phyloP scores from a whole-genome alignment of 2,329 filamentous ascomycete species.

The Calonectria henricotiae region DNA sequence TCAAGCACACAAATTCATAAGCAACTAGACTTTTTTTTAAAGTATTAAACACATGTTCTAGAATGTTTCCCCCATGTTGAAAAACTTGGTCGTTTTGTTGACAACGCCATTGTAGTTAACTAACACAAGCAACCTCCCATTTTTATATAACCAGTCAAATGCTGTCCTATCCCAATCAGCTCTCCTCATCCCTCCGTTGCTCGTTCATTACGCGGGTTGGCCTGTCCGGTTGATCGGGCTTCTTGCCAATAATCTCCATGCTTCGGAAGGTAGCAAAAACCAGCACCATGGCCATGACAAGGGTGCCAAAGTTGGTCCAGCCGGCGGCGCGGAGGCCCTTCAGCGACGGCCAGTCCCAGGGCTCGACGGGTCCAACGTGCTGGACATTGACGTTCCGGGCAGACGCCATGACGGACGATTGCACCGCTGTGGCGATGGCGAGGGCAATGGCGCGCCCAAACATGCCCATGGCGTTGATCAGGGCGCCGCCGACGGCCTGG shows the following conservation, averaged over 20 bases:
- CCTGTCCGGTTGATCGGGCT: conserved; percentile 40
- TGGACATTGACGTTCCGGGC: conserved; percentile 64
- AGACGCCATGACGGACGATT: conserved; percentile 74
- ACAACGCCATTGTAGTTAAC: neutral
- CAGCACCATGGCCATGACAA: conserved; percentile 61
- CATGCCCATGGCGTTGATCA: conserved; percentile 78
- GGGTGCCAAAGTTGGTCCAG: conserved; percentile 70
- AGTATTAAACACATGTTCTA: neutral
- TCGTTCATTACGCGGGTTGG: conserved; percentile 49
- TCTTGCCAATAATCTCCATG: conserved; percentile 69
- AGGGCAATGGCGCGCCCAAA: conserved; percentile 78
- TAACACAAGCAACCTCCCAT: neutral
- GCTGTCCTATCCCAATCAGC: conserved; percentile 1
- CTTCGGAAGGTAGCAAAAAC: conserved; percentile 68
- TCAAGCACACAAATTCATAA: neutral
- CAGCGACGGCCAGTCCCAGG: conserved; percentile 66
- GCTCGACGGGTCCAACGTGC: conserved; percentile 60
- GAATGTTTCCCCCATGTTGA: neutral
- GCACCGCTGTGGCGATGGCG: conserved; percentile 76
- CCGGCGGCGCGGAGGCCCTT: conserved; percentile 66
- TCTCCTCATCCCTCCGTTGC: conserved; percentile 40
- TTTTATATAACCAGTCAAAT: neutral
- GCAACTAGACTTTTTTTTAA: neutral
- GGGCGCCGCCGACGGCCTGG: conserved; percentile 78
- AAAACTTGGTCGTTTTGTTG: neutral